phyloP scores from a whole-genome alignment of 2,329 filamentous ascomycete genomes.

The Hymenoscyphus fraxineus region DNA sequence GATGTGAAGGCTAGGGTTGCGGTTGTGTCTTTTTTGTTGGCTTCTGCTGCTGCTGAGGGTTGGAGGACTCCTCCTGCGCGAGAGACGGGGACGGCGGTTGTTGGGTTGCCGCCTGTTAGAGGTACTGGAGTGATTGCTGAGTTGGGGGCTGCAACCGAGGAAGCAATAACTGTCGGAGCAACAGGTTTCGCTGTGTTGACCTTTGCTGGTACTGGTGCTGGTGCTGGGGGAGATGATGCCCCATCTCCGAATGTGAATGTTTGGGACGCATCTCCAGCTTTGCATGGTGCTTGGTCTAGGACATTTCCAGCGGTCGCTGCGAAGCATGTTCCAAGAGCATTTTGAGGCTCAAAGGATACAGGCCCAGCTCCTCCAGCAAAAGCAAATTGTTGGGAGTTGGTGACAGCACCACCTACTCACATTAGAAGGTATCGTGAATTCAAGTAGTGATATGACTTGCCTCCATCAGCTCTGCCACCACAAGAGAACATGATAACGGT shows the following conservation, averaged over 20 bases:
- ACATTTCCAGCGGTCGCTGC: conserved; percentile 41
- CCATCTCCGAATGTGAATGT: conserved; percentile 37
- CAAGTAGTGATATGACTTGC: conserved; percentile 27
- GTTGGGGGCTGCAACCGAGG: conserved; percentile 4
- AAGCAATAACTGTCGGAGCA: conserved; percentile 7
- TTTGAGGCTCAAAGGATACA: conserved; percentile 44
- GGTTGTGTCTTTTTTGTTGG: conserved; percentile 41
- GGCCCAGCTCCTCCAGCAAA: conserved; percentile 43
- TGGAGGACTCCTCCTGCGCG: conserved; percentile 48
- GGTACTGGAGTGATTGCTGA: conserved; percentile 7
- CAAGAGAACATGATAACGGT: conserved; percentile 57
- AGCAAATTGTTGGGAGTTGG: conserved; percentile 50
- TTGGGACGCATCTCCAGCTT: conserved; percentile 40
- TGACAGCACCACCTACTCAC: conserved; percentile 42
- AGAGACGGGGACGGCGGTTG: conserved; percentile 45
- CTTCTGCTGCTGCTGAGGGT: conserved; percentile 46
- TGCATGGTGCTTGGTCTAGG: conserved; percentile 44
- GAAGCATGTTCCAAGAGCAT: conserved; percentile 45
- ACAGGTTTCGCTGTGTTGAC: conserved; percentile 9
- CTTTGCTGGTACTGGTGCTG: conserved; percentile 6
- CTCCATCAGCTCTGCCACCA: conserved; percentile 53
- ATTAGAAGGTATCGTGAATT: conserved; percentile 11
- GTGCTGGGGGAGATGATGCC: conserved; percentile 5
- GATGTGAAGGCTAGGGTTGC: conserved; percentile 40
- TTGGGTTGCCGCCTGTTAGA: conserved; percentile 34